Conservation (phyloP, 148 eudicot species). For the Suaeda aralocaspica region DNA sequence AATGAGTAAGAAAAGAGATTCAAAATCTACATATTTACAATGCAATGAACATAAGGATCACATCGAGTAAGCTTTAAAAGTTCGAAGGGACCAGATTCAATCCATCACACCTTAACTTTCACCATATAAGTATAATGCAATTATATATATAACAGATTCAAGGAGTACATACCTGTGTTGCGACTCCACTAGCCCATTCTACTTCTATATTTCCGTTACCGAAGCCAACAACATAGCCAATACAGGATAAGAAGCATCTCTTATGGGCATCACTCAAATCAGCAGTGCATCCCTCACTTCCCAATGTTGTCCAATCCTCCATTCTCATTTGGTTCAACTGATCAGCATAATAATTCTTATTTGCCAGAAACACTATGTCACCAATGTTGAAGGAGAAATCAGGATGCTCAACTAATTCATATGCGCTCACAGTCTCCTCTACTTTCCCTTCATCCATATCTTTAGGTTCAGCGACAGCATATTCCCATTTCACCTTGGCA, state of each 20-base stretch:
- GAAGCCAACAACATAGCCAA: slow-evolving; percentile 69
- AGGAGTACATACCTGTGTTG: slow-evolving; percentile 44
- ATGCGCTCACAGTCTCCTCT: slow-evolving; percentile 87
- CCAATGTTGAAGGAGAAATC: slow-evolving; percentile 65
- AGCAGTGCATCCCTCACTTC: slow-evolving; percentile 5
- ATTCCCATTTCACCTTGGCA: slow-evolving; percentile 62
- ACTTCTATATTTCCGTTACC: slow-evolving; percentile 58
- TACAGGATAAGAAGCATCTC: slow-evolving; percentile 40
- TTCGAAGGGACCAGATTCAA: neutral
- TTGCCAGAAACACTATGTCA: slow-evolving; percentile 55
- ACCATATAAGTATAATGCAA: neutral
- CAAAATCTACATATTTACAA: too few species aligned
- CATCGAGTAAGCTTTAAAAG: too few species aligned
- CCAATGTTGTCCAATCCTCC: slow-evolving; percentile 13
- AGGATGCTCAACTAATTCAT: slow-evolving; percentile 89
- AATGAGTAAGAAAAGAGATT: neutral
- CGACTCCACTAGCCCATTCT: slow-evolving; percentile 78
- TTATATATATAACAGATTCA: neutral
- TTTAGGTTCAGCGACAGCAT: slow-evolving; percentile 12
- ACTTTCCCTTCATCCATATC: slow-evolving; percentile 21
- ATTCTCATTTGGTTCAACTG: slow-evolving; percentile 10
- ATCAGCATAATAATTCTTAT: slow-evolving; percentile 30
- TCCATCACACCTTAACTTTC: neutral
- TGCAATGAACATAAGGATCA: too few species aligned
- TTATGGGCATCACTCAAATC: slow-evolving; percentile 22